Base-by-base conservation (phyloP, 176 grass and related monocot genomes). In the Lolium perenne region DNA sequence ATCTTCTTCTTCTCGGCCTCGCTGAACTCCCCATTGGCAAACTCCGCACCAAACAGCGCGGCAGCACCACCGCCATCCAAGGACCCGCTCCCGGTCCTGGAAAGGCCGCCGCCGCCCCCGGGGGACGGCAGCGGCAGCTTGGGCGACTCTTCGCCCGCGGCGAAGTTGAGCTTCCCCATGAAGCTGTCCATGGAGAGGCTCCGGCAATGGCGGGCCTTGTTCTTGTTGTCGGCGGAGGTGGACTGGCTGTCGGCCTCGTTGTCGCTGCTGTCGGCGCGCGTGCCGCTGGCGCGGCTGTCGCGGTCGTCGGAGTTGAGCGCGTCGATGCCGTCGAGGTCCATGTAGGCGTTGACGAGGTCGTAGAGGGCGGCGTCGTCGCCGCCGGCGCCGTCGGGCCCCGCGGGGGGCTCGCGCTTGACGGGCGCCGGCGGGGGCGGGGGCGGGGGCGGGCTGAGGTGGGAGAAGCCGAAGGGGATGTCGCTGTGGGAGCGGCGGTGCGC, bases 171-270 rank as follows among this genome's bases (percentile, higher is more conserved):
- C 83, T 93, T 94, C 43, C 86, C 93, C 89, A 95, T 92, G 78
- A 98, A 98, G 86, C 96, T 95, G 78, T 99, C 97, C 90, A 96
- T 88, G 7, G 94, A 99, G n/a, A 99, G 14, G 86, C 97, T 99
- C 46, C 94, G 86, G 54, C 92, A 92, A 91, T 99, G 97, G 61
- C 92, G 85, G 3, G 92, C 64, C 88, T 88, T 96, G 71, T 86
- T 83, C 86, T 83, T 78, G 69, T 69, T 80, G 25, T 89, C 82
- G 2, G 21, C 85, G 1, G 86, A 88, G 54, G 59, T 91, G 64
- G 64, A 92, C 20, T 80, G 84, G 72, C 94, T 94, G 74, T 95
- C 97, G 2, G 87, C 94, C 76, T 99, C 92, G 55, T 96, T 96
- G 76, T 96, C 94, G 61, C 94, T 98, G 78, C 93, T 96, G 29